phyloP scores from a whole-genome alignment of 768 basidiomycete species.

The Trametes cingulata region DNA sequence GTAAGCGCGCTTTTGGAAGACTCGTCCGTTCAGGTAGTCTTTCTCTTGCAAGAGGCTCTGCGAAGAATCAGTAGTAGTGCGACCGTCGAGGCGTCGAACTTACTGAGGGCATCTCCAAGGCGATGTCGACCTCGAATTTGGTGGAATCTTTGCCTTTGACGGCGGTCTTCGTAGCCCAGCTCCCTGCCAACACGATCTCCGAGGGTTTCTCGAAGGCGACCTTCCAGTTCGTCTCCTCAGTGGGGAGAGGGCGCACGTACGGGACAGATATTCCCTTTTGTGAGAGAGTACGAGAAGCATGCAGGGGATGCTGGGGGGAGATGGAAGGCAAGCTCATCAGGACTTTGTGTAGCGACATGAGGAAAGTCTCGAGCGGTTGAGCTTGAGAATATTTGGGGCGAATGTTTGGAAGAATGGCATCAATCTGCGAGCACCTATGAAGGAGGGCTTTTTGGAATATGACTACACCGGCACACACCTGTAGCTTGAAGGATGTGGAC shows the following conservation, averaged over 20 bases:
- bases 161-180: conserved; percentile 78
- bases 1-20: conserved; percentile 90
- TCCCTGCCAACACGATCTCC: conserved; percentile 79
- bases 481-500: conserved; percentile 82
- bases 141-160: conserved; percentile 70
- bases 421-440: conserved; percentile 52
- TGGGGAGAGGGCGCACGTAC: conserved; percentile 67
- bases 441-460: neutral
- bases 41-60: conserved; percentile 92
- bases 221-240: conserved; percentile 85
- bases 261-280: conserved; percentile 63
- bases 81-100: neutral
- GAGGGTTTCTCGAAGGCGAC: conserved; percentile 77
- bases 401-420: conserved; percentile 76
- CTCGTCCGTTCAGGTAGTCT: conserved; percentile 86
- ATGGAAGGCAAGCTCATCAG: conserved; percentile 61
- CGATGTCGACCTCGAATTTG: conserved; percentile 74
- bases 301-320: conserved; percentile 62
- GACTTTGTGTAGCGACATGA: conserved; percentile 66
- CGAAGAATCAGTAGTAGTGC: neutral
- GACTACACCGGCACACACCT: conserved; percentile 45
- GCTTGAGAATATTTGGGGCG: conserved; percentile 61
- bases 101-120: conserved; percentile 86
- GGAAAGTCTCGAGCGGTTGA: conserved; percentile 65
- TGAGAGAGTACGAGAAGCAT: conserved; percentile 56